Conservation (phyloP, 2,329 filamentous ascomycete species). For the Mycosphaerella sp. region DNA sequence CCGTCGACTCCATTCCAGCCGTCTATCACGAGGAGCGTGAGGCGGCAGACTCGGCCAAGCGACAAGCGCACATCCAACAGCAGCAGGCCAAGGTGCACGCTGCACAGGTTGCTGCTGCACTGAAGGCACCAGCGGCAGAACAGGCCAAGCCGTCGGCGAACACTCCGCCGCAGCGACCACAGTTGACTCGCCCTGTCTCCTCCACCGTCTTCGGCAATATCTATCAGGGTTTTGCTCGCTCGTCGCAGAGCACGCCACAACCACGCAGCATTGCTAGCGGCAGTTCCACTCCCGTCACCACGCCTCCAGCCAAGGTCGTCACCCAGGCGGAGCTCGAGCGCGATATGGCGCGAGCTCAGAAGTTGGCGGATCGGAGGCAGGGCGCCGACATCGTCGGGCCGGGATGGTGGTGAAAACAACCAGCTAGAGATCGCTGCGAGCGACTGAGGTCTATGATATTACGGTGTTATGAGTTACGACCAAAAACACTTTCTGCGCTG, state of each 20-base stretch:
- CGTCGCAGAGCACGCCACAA: slow-evolving; percentile 7
- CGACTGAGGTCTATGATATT: background rate
- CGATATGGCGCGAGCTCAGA: slow-evolving; percentile 14
- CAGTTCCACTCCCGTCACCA: slow-evolving; percentile 16
- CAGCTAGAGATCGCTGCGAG: background rate
- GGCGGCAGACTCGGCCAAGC: slow-evolving; percentile 23
- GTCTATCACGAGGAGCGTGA: slow-evolving; percentile 31
- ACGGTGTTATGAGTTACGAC: slow-evolving; percentile 2
- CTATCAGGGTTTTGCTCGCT: slow-evolving; percentile 22
- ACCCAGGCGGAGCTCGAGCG: slow-evolving; percentile 26
- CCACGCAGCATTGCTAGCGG: slow-evolving; percentile 11
- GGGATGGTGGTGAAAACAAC: slow-evolving; percentile 15
- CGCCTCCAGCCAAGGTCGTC: slow-evolving; percentile 20
- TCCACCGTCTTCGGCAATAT: slow-evolving; percentile 28
- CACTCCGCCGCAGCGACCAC: slow-evolving; percentile 20
- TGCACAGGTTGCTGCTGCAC: slow-evolving; percentile 7
- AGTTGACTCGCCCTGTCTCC: slow-evolving; percentile 18
- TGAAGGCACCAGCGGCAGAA: slow-evolving; percentile 2
- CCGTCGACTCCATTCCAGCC: slow-evolving; percentile 30
- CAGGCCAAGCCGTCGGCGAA: slow-evolving; percentile 9
- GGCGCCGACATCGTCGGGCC: slow-evolving; percentile 28
- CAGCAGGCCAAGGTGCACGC: slow-evolving; percentile 20
- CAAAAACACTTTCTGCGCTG: background rate
- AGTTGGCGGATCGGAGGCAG: slow-evolving; percentile 14
- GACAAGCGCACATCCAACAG: slow-evolving; percentile 19